Percentiles rank a stretch among this genome's conserved stretches.
These are phyloP conservation scores for Erysimum cheiri DNA, from an alignment of 441 rosid species.

Conservation along the genomic window DNA sequence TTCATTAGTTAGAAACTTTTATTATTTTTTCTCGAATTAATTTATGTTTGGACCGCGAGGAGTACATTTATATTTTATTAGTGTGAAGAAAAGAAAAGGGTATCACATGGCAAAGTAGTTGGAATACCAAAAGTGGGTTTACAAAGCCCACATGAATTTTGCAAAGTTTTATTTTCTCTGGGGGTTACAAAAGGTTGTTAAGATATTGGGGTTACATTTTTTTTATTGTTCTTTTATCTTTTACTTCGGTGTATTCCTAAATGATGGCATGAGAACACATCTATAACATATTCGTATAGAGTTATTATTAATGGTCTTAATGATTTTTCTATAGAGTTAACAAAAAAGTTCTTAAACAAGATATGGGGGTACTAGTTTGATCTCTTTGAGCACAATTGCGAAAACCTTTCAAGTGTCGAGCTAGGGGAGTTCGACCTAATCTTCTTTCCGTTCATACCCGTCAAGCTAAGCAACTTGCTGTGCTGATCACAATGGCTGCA, in stretches of 20 bases:
- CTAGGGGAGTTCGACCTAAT: neutral
- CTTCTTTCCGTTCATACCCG: neutral
- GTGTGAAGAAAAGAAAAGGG: constrained; percentile 37
- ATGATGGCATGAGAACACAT: constrained; percentile 21
- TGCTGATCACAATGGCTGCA: no score
- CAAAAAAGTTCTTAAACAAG: neutral
- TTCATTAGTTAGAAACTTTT: neutral
- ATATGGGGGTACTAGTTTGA: neutral
- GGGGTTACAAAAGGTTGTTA: constrained; percentile 45
- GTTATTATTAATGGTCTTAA: neutral
- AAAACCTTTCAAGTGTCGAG: neutral
- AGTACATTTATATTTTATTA: constrained; percentile 29
- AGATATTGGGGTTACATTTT: constrained; percentile 2
- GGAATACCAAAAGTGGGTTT: constrained; percentile 41
- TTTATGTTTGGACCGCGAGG: constrained; percentile 28
- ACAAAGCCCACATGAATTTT: constrained; percentile 45
- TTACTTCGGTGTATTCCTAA: neutral
- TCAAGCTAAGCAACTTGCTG: neutral
- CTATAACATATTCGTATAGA: neutral
- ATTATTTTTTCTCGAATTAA: neutral
- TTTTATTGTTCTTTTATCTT: neutral
- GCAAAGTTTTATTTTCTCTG: constrained; percentile 30
- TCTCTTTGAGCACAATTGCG: neutral
- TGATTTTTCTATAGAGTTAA: neutral
- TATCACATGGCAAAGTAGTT: constrained; percentile 44